Conservation (phyloP, 2,329 filamentous ascomycete genomes). For the Rhynchosporium graminicola region DNA sequence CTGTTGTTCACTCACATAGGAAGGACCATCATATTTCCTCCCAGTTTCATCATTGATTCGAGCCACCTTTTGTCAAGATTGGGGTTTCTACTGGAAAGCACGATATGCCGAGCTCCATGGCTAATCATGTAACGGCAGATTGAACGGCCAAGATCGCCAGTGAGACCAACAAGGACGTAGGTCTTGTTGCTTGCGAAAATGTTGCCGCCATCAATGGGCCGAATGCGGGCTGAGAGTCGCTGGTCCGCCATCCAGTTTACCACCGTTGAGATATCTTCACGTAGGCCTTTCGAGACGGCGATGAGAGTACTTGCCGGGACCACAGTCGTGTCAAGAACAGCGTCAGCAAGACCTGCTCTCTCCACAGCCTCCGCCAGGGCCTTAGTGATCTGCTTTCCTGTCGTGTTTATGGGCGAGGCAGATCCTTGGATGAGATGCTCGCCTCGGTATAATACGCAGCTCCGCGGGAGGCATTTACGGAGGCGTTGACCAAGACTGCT, state of each 20-base stretch:
- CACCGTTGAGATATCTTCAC: neutral
- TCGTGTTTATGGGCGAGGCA: too few species aligned
- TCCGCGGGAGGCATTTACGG: too few species aligned
- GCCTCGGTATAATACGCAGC: too few species aligned
- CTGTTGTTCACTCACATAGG: neutral
- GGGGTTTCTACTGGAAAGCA: slow-evolving; percentile 45
- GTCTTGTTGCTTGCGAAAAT: slow-evolving; percentile 23
- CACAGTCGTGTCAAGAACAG: too few species aligned
- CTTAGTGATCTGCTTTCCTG: too few species aligned
- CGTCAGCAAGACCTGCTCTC: too few species aligned
- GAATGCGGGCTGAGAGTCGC: neutral
- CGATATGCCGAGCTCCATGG: slow-evolving; percentile 43
- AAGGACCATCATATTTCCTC: neutral
- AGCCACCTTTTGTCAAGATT: slow-evolving; percentile 14
- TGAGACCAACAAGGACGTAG: slow-evolving; percentile 38
- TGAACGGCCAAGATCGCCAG: slow-evolving; percentile 40
- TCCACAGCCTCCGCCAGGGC: too few species aligned
- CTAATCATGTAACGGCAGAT: slow-evolving; percentile 45
- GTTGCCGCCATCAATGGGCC: neutral
- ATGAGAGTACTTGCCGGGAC: too few species aligned
- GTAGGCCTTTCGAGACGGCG: too few species aligned
- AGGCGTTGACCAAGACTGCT: too few species aligned
- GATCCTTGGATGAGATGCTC: too few species aligned
- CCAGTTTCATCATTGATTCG: slow-evolving; percentile 38
- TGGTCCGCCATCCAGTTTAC: neutral